Base-by-base conservation (phyloP, 306 rosid species). In the Quercus mongolica region DNA sequence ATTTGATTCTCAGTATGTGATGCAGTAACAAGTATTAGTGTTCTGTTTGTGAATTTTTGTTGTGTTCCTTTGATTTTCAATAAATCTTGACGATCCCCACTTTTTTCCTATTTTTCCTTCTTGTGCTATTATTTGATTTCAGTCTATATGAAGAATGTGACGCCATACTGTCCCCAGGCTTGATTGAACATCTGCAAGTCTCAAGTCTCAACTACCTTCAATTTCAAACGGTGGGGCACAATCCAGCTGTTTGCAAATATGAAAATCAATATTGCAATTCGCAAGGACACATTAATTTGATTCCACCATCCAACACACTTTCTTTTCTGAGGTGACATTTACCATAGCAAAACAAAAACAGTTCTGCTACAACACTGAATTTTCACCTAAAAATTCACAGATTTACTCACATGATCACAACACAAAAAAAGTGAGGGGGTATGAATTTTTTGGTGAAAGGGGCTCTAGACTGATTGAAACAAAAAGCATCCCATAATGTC, bases 1-100 rank as follows among this genome's bases (percentile, higher is more conserved):
- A 63, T 69, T 68, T 80, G 51, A 83, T 84, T 80, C 46, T 64
- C 81, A 81, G 62, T 74, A 63, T 75, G 76, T 80, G 64, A 59
- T 65, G 51, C 69, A 68, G 80, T 74, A 38, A 44, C 76, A 28
- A 69, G 33, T 55, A 67, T 65, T 54, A 13, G 21, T 58, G 80
- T 79, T 18, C 44, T 30, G 71, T 65, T 65, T 75, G 79, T 73
- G 65, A 62, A 56, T 54, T 70, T 58, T 35, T 73, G 14, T 23
- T 18, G 79, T 76, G 76, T 56, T 78, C 55, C n/a, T 49, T 49
- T 49, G 54, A 73, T 74, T 57, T 80, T 76, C 23, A 76, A 76
- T 76, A 49, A 76, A 13, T 51, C 56, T 71, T 79, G 83, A 79
- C 56, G 58, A 25, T 56, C 69, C 68, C 51, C 3, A 5, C 12